These are phyloP conservation scores for Fomitopsis schrenkii DNA, from an alignment of 1,284 basidiomycete genomes.

Conservation along the genomic window DNA sequence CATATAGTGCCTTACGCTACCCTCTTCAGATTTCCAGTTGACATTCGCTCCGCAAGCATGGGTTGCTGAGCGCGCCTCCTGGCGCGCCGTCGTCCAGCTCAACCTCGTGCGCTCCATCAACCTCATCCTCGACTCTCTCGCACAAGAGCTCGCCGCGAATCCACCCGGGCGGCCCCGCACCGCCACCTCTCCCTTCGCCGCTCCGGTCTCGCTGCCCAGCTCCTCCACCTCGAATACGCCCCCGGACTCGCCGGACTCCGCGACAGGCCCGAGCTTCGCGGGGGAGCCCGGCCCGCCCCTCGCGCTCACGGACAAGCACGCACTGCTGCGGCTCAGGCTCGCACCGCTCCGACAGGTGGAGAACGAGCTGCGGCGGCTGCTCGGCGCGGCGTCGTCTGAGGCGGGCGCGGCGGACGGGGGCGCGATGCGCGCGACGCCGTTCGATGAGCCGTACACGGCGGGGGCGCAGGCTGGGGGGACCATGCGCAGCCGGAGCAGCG, in stretches of 20 bases:
- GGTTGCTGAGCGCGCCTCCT: conserved; percentile 51
- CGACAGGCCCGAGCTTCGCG: conserved; percentile 13
- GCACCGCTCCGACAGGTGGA: conserved; percentile 53
- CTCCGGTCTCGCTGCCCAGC: not conserved
- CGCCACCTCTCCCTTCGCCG: conserved; percentile 6
- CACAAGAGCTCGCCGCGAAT: conserved; percentile 35
- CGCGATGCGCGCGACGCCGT: conserved; percentile 18
- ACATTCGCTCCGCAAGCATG: conserved; percentile 49
- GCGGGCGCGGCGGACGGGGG: not conserved
- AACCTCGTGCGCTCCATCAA: conserved; percentile 61
- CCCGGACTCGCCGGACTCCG: not conserved
- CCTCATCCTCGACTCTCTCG: conserved; percentile 48
- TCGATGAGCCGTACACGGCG: conserved; percentile 11
- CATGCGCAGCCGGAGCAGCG: not conserved
- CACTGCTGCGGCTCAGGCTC: conserved; percentile 45
- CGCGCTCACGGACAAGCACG: conserved; percentile 39
- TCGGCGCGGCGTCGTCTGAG: conserved; percentile 37
- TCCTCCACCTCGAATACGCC: not conserved
- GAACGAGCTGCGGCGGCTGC: conserved; percentile 43
- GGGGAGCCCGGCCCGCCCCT: conserved; percentile 7
- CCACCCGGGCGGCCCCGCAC: conserved; percentile 10
- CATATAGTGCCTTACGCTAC: not conserved
- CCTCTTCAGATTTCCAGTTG: conserved; percentile 41
- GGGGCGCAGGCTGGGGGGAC: not conserved
- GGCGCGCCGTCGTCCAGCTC: conserved; percentile 63